Evolutionary conservation across 2,329 filamentous ascomycete species (phyloP).

Genomic region (Fusarium torreyae): DNA sequence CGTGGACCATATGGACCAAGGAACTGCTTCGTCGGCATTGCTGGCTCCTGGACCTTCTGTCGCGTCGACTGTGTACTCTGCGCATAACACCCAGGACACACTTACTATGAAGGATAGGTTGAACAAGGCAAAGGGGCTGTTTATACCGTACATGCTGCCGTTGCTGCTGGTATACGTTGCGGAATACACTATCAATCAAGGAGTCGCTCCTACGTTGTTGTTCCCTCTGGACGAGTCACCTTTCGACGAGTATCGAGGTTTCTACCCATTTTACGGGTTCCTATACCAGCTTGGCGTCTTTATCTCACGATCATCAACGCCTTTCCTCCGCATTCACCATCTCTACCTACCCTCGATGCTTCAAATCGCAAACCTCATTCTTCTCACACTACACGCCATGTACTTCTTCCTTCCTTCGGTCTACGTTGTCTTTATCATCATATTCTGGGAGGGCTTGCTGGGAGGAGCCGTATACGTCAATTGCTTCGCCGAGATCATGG

Average conservation of each 20-base stretch:
- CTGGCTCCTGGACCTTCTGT: conserved; percentile 61
- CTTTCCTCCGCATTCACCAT: conserved; percentile 84
- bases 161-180: conserved; percentile 93
- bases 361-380: conserved; percentile 81
- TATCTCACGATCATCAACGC: conserved; percentile 90
- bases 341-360: conserved; percentile 88
- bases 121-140: conserved; percentile 76
- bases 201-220: conserved; percentile 88
- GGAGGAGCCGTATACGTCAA: conserved; percentile 96
- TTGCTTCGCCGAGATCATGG: conserved; percentile 94
- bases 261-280: conserved; percentile 95
- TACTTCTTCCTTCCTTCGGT: conserved; percentile 87
- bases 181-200: conserved; percentile 98
- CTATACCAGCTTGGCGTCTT: conserved; percentile 97
- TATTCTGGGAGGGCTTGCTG: conserved; percentile 95
- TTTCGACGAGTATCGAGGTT: conserved; percentile 85
- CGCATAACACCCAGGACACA: conserved; percentile 47
- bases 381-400: conserved; percentile 83
- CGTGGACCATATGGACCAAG: conserved; percentile 55
- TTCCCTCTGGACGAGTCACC: conserved; percentile 85
- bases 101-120: conserved; percentile 67
- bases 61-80: conserved; percentile 59
- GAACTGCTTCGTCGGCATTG: conserved; percentile 64
- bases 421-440: conserved; percentile 85
- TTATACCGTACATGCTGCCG: conserved; percentile 89